Evolutionary conservation across 176 grass and related monocot species (phyloP).

Genomic region (Aegilops tauschii): DNA sequence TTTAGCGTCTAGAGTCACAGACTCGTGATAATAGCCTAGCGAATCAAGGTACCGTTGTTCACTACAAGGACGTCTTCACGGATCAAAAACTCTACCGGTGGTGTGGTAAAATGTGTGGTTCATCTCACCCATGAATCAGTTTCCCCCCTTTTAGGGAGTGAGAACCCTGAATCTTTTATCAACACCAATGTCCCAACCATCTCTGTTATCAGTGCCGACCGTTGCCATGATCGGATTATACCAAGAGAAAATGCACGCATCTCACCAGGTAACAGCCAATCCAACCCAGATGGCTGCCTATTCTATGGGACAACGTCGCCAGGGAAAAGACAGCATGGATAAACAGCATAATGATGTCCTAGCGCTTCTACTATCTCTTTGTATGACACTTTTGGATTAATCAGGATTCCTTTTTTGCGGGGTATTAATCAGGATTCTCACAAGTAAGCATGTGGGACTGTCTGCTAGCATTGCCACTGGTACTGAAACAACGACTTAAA

Average conservation of each 20-base stretch:
- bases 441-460: not conserved
- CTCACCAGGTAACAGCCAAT: not conserved
- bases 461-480: not conserved
- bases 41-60: not conserved
- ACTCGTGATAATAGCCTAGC: not conserved
- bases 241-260: not conserved
- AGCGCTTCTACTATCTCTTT: no score
- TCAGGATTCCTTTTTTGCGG: no score
- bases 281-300: not conserved
- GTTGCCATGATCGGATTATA: not conserved
- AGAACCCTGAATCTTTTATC: not conserved
- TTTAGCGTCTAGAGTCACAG: not conserved
- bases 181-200: not conserved
- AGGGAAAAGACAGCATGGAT: not conserved
- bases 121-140: not conserved
- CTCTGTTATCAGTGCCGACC: not conserved
- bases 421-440: no score
- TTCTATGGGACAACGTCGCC: not conserved
- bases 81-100: not conserved
- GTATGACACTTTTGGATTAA: not conserved
- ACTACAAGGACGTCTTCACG: not conserved
- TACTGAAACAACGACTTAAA: not conserved
- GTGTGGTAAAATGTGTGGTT: not conserved
- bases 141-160: not conserved
- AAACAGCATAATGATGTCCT: not conserved